Conservation (phyloP, 2,329 filamentous ascomycete species). For the Ophiocordyceps sinensis region DNA sequence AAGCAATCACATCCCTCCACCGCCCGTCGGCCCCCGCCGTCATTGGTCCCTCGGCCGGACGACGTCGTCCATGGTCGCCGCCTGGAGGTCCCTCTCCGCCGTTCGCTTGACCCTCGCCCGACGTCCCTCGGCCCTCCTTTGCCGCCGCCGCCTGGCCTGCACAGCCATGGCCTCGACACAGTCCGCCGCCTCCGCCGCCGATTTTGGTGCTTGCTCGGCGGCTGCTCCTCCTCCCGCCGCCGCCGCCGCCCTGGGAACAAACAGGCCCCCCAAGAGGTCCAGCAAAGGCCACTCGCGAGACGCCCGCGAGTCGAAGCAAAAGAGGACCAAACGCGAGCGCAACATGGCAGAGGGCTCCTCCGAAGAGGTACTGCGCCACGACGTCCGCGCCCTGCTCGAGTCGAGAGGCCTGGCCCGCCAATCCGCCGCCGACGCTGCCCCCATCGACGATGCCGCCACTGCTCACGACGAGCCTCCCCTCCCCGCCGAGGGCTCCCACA, state of each 20-base stretch:
- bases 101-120: no score
- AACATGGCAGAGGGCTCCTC: slow-evolving; percentile 46
- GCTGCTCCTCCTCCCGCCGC: neutral
- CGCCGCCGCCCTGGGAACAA: neutral
- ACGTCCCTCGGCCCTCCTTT: no score
- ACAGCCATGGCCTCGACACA: no score
- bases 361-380: slow-evolving; percentile 52
- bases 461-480: slow-evolving; percentile 23
- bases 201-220: no score
- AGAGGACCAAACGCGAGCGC: slow-evolving; percentile 43
- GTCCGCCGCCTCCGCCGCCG: no score
- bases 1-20: no score
- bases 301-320: slow-evolving; percentile 20
- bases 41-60: no score
- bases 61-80: no score
- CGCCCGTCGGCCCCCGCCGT: no score
- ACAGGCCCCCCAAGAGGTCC: slow-evolving; percentile 1
- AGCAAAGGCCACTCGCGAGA: neutral
- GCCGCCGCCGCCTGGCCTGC: no score
- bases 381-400: slow-evolving; percentile 42
- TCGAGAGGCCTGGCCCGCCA: slow-evolving; percentile 17
- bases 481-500: slow-evolving; percentile 56
- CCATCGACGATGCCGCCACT: slow-evolving; percentile 11
- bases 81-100: no score
- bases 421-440: slow-evolving; percentile 6